Evolutionary conservation across 2,329 filamentous ascomycete genomes (phyloP), one percentile per base, ranked within the genome.

Genomic region (Aspergillus sp.): DNA sequence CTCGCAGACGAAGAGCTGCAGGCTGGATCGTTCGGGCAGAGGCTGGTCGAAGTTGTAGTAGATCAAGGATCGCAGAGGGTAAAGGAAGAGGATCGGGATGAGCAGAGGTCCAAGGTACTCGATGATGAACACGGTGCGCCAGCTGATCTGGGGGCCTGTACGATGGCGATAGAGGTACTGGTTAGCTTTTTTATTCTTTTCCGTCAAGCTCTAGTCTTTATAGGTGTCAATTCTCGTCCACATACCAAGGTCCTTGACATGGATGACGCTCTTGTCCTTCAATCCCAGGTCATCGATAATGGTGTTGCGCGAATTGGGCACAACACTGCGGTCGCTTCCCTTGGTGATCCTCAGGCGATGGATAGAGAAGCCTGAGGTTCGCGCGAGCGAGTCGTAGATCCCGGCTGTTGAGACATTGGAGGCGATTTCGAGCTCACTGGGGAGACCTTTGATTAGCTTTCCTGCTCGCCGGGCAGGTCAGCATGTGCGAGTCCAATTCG

Each of bases 61-160:
- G 69, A 92, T 81, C 74, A 89, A 87, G 24, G 90, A 87, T 52
- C 92, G 90, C 57, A 90, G 81, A 67, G 84, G 77, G 75, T 85
- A 87, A 75, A 92, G 80, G 74, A 89, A 82, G 68, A 91, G 81
- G 49, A 86, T 85, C 80, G 97, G 93, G 79, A 98, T 90, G 70
- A 97, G 78, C 70, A 98, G 85, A 6, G 95, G 95, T 4, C 95
- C 95, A 65, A 95, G 79, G 77, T 99, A 99, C 79, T 99, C 95
- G 80, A 97, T 88, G 63, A 97, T 80, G 82, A 94, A 99, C 75
- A 98, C 94, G 61, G 91, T 95, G 65, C 87, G 88, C 95, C 95
- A 99, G 63, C 87, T 87, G 57, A 97, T 89, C 77, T 99, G 95
- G 52, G 88, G 86, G 16, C 95, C 92, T 96, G 64, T 11, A 29